Conservation (phyloP, 805 yeast species). For the Suhomyces sp. region DNA sequence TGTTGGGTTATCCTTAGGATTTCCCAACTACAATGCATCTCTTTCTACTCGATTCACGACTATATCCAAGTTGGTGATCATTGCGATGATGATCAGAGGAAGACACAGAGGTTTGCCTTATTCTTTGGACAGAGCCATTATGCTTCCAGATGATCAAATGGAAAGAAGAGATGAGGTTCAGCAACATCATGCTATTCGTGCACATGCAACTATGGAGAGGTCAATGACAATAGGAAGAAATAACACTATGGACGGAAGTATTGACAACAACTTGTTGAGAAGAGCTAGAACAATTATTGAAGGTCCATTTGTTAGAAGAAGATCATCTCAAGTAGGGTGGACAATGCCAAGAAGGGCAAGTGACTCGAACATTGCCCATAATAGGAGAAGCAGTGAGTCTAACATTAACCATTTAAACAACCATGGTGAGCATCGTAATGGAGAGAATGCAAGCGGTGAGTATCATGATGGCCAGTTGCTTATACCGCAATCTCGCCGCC, state of each 20-base stretch:
- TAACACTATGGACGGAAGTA: conserved; percentile 8
- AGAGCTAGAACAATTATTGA: conserved; percentile 4
- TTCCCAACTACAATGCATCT: conserved; percentile 64
- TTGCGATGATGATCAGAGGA: conserved; percentile 91
- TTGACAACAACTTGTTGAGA: conserved; percentile 6
- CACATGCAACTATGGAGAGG: conserved; percentile 29
- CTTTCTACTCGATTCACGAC: conserved; percentile 69
- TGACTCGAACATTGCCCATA: no score
- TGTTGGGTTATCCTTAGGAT: conserved; percentile 89
- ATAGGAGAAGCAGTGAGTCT: no score
- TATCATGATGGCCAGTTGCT: no score
- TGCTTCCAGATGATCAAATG: conserved; percentile 72
- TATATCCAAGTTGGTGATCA: conserved; percentile 78
- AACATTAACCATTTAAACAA: no score
- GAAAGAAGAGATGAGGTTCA: conserved; percentile 60
- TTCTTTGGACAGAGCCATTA: conserved; percentile 88
- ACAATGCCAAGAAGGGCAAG: no score
- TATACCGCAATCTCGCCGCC: no score
- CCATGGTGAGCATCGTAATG: no score
- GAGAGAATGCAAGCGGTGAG: no score
- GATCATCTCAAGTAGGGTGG: not conserved
- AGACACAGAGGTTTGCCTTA: conserved; percentile 96
- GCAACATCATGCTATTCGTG: conserved; percentile 46
- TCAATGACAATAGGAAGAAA: conserved; percentile 10
- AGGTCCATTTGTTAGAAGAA: not conserved